Base-by-base conservation (phyloP, 768 basidiomycete genomes). In the Amanita muscaria region DNA sequence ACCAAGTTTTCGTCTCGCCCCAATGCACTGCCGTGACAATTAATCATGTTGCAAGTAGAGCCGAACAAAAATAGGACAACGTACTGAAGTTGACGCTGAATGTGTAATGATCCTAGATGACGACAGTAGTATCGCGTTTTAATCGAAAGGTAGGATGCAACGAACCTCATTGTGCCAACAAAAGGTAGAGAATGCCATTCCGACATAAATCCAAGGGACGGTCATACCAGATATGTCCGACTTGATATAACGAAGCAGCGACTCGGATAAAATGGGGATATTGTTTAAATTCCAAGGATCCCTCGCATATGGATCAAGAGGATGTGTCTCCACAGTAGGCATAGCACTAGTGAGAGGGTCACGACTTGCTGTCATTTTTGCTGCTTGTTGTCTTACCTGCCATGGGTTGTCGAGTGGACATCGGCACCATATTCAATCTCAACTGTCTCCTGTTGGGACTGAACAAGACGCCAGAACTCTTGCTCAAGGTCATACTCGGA, bases 1-100 rank as follows among this genome's bases (percentile, higher is more conserved):
- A 99, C 96, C 96, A 99, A 0, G 94, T 99, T 71, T 99, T 99
- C 25, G 94, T 94, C 60, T 96, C 94, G 22, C 96, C 96, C 89
- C 91, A 97, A 60, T 97, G 92, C 86, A 94, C 91, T 93, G 51
- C 43, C 43, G 48, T 51, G 50, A 56, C 50, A 8, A 12, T 46
- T 4, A 46, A 19, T 14, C 48, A 50, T 38, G 30, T 21, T 40
- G 35, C 51, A 46, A 55, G n/a, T 25, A 2, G 40, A 35, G 24
- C 44, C 41, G 48, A 52, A 27, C 33, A 40, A 47, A 49, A 49
- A 51, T 41, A 22, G 50, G 12, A 6, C 27, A 6, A 57, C 88
- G 59, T 64, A 91, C 89, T 88, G 65, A 80, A 93, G 62, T 93
- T 91, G 58, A 97, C 79, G 61, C 88, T 92, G 61, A 92, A 96